Conservation (phyloP, 257 asterid genomes). For the Leptodermis oblonga region DNA sequence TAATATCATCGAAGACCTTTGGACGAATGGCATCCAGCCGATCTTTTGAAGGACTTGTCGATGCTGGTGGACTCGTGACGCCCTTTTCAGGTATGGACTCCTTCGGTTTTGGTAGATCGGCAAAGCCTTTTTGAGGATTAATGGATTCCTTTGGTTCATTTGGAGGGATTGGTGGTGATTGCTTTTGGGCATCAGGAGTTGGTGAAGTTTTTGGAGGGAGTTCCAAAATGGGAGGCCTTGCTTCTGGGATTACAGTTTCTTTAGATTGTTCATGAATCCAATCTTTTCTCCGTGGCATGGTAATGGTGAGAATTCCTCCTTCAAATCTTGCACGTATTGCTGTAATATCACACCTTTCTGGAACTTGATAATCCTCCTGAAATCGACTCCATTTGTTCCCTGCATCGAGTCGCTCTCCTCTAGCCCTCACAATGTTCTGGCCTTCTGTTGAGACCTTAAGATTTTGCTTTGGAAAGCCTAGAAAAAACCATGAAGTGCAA, state of each 20-base stretch:
- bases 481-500: background rate
- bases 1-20: slow-evolving; percentile 11
- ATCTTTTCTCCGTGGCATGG: slow-evolving; percentile 36
- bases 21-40: background rate
- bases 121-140: slow-evolving; percentile 13
- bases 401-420: slow-evolving; percentile 54
- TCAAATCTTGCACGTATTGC: slow-evolving; percentile 55
- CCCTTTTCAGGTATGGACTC: slow-evolving; percentile 14
- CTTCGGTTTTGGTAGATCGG: slow-evolving; percentile 9
- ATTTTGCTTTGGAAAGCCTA: slow-evolving; percentile 60
- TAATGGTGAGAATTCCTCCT: slow-evolving; percentile 51
- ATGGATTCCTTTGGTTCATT: background rate
- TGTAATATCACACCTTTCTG: slow-evolving; percentile 43
- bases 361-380: slow-evolving; percentile 58
- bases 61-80: background rate
- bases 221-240: too few species aligned
- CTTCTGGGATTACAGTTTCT: background rate
- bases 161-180: background rate
- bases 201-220: background rate
- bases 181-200: background rate
- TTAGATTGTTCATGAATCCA: background rate
- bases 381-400: slow-evolving; percentile 80
- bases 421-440: slow-evolving; percentile 42
- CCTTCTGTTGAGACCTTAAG: slow-evolving; percentile 65
- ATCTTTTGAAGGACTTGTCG: background rate